Evolutionary conservation across 2,329 filamentous ascomycete genomes (phyloP).

Genomic region (Xylariaceae sp.): DNA sequence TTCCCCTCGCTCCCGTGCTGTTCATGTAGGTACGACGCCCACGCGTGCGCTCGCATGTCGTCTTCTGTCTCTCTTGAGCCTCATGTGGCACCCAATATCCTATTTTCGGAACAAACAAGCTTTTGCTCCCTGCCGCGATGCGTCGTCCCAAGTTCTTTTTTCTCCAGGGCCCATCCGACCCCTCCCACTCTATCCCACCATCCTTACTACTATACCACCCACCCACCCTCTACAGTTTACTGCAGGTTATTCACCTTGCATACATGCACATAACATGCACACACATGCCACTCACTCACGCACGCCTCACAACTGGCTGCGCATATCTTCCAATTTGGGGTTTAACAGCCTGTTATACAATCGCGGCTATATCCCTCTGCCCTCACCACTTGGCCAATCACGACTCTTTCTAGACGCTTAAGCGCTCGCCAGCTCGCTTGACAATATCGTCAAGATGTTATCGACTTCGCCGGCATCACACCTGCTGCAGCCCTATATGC

Average conservation of each 20-base stretch:
- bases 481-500: conserved; percentile 2
- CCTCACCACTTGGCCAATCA: conserved; percentile 9
- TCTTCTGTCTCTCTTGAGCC: conserved; percentile 12
- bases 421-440: conserved; percentile 4
- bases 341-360: conserved; percentile 16
- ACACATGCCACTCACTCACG: background rate
- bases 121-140: conserved; percentile 8
- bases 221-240: background rate
- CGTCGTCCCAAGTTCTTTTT: background rate
- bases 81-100: conserved; percentile 16
- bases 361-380: conserved; percentile 16
- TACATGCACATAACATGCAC: background rate
- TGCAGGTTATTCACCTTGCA: background rate
- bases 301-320: background rate
- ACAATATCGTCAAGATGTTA: background rate
- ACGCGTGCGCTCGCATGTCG: background rate
- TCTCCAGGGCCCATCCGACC: background rate
- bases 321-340: conserved; percentile 11
- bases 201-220: background rate
- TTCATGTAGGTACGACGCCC: conserved; percentile 13
- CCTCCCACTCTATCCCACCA: background rate
- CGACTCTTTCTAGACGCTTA: conserved; percentile 9
- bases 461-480: no score
- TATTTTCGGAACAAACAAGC: conserved; percentile 21
- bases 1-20: conserved; percentile 5